A percentile compares a stretch with the other conserved stretches of the same genome.
These are phyloP conservation scores for Stenogyne calaminthoides DNA, from an alignment of 305 asterid species.

Conservation along the genomic window DNA sequence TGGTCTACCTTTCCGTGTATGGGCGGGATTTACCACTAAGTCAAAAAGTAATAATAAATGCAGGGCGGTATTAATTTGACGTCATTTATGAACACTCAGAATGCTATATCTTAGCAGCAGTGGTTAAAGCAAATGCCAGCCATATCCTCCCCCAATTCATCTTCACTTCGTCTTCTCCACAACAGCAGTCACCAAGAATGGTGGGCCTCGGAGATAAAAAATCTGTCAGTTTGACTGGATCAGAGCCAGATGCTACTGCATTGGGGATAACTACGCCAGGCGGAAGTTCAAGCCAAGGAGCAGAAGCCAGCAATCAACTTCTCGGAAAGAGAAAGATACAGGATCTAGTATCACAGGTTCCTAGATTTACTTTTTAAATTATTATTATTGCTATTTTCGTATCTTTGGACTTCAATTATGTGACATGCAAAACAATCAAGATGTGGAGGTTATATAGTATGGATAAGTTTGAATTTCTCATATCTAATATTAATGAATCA, in stretches of 20 bases:
- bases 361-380: neutral
- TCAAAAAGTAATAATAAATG: constrained; percentile 32
- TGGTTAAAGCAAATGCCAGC: constrained; percentile 85
- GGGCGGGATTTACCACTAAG: constrained; percentile 35
- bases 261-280: constrained; percentile 90
- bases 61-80: constrained; percentile 74
- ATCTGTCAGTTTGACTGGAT: constrained; percentile 85
- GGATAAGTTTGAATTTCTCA: constrained; percentile 5
- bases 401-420: constrained; percentile 7
- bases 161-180: constrained; percentile 68
- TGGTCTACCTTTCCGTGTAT: constrained; percentile 30
- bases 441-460: constrained; percentile 15
- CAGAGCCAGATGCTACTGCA: constrained; percentile 92
- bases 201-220: constrained; percentile 73
- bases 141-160: constrained; percentile 69
- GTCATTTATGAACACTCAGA: constrained; percentile 74
- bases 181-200: constrained; percentile 65
- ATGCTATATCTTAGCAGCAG: constrained; percentile 73
- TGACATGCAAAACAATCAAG: constrained; percentile 1
- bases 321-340: constrained; percentile 94
- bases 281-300: constrained; percentile 96
- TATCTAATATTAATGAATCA: constrained; percentile 21
- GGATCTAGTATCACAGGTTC: constrained; percentile 88
- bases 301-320: constrained; percentile 86
- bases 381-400: constrained; percentile 14